Evolutionary conservation across 257 asterid species (phyloP), one percentile per base, ranked within the genome.

Genomic region (Knoxia roxburghii): DNA sequence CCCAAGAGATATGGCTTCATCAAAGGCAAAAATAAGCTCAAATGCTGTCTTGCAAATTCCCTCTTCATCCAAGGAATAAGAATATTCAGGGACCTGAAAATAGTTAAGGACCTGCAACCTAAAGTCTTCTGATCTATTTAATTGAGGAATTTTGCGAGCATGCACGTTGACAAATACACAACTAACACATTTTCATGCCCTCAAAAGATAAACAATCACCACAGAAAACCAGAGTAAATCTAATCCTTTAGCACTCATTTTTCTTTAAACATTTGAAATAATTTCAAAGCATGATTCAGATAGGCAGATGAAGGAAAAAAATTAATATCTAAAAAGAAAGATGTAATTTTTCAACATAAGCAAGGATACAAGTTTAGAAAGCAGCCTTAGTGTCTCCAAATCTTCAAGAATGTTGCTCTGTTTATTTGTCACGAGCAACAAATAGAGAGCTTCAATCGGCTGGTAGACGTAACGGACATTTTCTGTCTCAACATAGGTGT

Each of bases 401-500:
- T 92, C 97, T 67, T 89, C 96, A 59, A 92, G 95, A 79, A 92
- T 92, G 78, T 92, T 92, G 89, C 97, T 89, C 81, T 92, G 98
- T 65, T 92, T 92, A 73, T 78, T 89, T 15, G 98, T 92, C 68
- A 92, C 98, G 62, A 92, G 97, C 75, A 92, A 84, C 87, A 92
- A 77, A 83, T 84, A 92, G 54, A 92, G 83, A 61, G 95, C 54
- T 81, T 92, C 98, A 49, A 92, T 85, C 20, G 96, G 95, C 87
- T 92, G 97, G 77, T 87, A 92, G 63, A 92, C 97, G 71, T 92
- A 92, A 21, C 98, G 96, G 71, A 89, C 95, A 81, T 88, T 92
- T 72, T 89, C 98, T 13, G 97, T 89, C 89, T 89, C 98, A 61
- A 92, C 73, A 68, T 80, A 92, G 59, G 98, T 89, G 74, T 92